phyloP scores from a whole-genome alignment of 108 stramenopile genomes.

The Nitzschia sp. region DNA sequence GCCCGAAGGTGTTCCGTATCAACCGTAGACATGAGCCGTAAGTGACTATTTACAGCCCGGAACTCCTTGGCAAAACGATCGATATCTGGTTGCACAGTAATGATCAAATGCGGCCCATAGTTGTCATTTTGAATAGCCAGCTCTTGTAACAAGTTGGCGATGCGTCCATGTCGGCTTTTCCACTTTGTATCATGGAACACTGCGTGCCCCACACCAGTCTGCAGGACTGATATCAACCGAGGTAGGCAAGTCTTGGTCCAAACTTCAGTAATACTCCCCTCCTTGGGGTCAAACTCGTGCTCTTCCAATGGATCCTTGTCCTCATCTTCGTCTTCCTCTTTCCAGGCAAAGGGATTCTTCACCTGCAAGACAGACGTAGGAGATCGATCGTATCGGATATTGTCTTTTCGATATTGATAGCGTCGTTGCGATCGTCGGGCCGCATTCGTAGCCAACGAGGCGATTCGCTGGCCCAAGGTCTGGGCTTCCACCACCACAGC shows the following conservation, averaged over 20 bases:
- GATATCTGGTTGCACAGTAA: slow-evolving; percentile 62
- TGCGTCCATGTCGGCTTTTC: slow-evolving; percentile 57
- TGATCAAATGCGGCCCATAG: slow-evolving; percentile 80
- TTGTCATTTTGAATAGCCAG: slow-evolving; percentile 45
- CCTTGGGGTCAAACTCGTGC: slow-evolving; percentile 26
- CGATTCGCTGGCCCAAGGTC: slow-evolving; percentile 54
- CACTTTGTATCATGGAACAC: slow-evolving; percentile 77
- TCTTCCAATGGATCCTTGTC: slow-evolving; percentile 8
- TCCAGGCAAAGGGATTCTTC: slow-evolving; percentile 43
- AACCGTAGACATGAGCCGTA: slow-evolving; percentile 33
- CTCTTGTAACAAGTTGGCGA: slow-evolving; percentile 60
- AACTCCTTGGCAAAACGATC: slow-evolving; percentile 64
- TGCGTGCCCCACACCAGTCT: slow-evolving; percentile 73
- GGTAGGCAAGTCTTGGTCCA: slow-evolving; percentile 67
- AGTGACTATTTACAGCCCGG: slow-evolving; percentile 46
- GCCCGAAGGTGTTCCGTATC: slow-evolving; percentile 43
- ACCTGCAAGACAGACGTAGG: slow-evolving; percentile 6
- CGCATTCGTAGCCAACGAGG: slow-evolving; percentile 51
- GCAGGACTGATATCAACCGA: slow-evolving; percentile 60
- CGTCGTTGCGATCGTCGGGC: slow-evolving; percentile 51
- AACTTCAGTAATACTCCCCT: slow-evolving; percentile 33
- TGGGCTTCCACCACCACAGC: slow-evolving; percentile 64
- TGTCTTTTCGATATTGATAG: slow-evolving; percentile 58
- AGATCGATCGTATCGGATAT: slow-evolving; percentile 20
- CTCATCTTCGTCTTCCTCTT: slow-evolving; percentile 17